phyloP scores from a whole-genome alignment of 768 basidiomycete genomes.

The Clitopilus passeckerianus region DNA sequence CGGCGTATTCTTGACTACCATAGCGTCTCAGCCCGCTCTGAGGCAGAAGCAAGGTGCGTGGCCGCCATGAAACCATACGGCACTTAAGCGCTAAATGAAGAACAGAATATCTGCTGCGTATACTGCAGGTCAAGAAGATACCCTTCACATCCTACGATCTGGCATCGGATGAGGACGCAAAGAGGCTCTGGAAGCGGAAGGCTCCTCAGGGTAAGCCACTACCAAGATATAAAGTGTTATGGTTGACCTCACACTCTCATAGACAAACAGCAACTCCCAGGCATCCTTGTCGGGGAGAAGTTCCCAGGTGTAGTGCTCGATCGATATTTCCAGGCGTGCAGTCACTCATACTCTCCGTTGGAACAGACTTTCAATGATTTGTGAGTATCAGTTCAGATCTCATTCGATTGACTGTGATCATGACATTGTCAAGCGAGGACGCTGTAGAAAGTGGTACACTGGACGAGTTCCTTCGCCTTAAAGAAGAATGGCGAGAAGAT shows the following conservation, averaged over 20 bases:
- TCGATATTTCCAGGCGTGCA: neutral
- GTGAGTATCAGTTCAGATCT: slow-evolving; percentile 33
- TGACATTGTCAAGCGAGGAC: slow-evolving; percentile 53
- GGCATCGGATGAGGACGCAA: slow-evolving; percentile 79
- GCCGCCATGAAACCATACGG: neutral
- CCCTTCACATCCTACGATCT: slow-evolving; percentile 79
- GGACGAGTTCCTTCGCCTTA: slow-evolving; percentile 63
- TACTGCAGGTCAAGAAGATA: slow-evolving; percentile 83
- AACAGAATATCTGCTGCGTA: slow-evolving; percentile 75
- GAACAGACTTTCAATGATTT: slow-evolving; percentile 67
- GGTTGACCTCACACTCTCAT: neutral
- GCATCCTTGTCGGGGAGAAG: slow-evolving; percentile 71
- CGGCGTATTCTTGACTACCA: slow-evolving; percentile 82
- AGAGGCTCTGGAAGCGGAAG: slow-evolving; percentile 76
- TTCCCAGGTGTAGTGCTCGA: slow-evolving; percentile 60
- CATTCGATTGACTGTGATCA: slow-evolving; percentile 6
- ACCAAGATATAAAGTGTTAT: neutral
- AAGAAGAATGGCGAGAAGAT: slow-evolving; percentile 67
- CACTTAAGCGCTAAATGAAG: neutral
- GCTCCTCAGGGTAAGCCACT: slow-evolving; percentile 52
- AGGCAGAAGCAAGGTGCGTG: slow-evolving; percentile 70
- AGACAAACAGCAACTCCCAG: slow-evolving; percentile 85
- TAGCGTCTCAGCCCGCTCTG: slow-evolving; percentile 73
- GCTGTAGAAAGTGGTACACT: slow-evolving; percentile 79
- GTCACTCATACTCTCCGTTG: neutral